Evolutionary conservation across 345 rosid genomes (phyloP), one percentile per base, ranked within the genome.

Genomic region (Arabis alpina): DNA sequence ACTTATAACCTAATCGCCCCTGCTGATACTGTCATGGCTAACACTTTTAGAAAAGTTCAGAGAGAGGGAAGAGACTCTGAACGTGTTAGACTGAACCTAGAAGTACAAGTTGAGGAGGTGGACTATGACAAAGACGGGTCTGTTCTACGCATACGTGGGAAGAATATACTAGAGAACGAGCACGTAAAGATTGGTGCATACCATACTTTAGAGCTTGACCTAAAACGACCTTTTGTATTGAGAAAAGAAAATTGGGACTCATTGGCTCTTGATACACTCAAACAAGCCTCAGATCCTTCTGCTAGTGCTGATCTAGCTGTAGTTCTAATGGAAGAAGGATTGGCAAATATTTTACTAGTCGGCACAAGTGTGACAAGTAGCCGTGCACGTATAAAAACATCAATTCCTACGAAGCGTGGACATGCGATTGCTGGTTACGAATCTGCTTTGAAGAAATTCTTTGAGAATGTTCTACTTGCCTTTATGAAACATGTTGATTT

Each of bases 401-500:
- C 92, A 14, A 93, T 93, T 78, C 98, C 98, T 80, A 91, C 95
- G 79, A 93, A 93, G 80, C 97, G 87, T 78, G 98, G 98, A 43
- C 98, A 96, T 81, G 98, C 98, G 3, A 83, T 93, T 78, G 98
- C 96, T 64, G 97, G 96, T 76, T 93, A 93, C 80, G 96, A 93
- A 70, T 71, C 90, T 72, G 80, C 97, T 72, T 71, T 93, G 80
- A 93, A 86, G 43, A 93, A 87, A 72, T 93, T 93, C 81, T 91
- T 87, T 60, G 96, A 86, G 82, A 86, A 89, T 74, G 91, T 89
- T 76, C 76, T 93, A 69, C 97, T 89, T 68, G 92, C 92, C 64
- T 93, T 93, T 79, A 54, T 91, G 72, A 91, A 91, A 80, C 83
- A 93, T 78, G 78, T 93, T 14, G 98, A 93, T 70, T 93, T 93